Conservation (phyloP, 2,329 filamentous ascomycete species). For the Aspergillus floridensis region DNA sequence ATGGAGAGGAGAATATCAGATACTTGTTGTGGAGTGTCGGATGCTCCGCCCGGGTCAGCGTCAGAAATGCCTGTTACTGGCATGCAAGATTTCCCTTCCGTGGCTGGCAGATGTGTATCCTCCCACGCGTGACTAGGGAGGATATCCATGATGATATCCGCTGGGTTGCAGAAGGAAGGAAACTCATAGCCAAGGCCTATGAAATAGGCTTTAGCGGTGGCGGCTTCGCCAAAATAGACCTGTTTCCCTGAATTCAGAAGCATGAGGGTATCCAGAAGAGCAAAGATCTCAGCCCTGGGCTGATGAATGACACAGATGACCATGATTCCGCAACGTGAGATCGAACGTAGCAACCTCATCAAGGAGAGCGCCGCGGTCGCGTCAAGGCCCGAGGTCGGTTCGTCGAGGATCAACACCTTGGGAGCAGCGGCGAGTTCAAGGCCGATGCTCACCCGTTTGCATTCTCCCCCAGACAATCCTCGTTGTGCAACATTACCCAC, state of each 20-base stretch:
- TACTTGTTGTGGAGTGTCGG: no score
- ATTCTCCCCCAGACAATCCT: conserved; percentile 57
- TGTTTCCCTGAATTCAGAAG: conserved; percentile 55
- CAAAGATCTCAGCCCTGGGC: conserved; percentile 58
- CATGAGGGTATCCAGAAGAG: conserved; percentile 56
- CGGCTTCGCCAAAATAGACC: conserved; percentile 42
- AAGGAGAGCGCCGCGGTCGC: conserved; percentile 56
- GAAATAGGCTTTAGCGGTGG: conserved; percentile 23
- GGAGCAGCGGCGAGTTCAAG: conserved; percentile 59
- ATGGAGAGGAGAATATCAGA: no score
- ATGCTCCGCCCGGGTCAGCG: no score
- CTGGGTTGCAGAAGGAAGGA: conserved; percentile 50
- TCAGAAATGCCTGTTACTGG: no score
- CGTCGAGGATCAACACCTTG: conserved; percentile 55
- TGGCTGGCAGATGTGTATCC: not conserved
- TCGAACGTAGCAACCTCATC: conserved; percentile 54
- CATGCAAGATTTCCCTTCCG: no score
- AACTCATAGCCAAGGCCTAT: conserved; percentile 54
- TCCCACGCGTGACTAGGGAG: conserved; percentile 42
- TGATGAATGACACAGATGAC: conserved; percentile 61
- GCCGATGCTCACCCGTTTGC: conserved; percentile 58
- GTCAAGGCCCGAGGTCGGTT: conserved; percentile 56
- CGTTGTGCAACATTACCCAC: conserved; percentile 54
- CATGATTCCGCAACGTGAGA: conserved; percentile 56
- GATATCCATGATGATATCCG: conserved; percentile 61